Base-by-base conservation (phyloP, 306 rosid genomes). In the Morella rubra region DNA sequence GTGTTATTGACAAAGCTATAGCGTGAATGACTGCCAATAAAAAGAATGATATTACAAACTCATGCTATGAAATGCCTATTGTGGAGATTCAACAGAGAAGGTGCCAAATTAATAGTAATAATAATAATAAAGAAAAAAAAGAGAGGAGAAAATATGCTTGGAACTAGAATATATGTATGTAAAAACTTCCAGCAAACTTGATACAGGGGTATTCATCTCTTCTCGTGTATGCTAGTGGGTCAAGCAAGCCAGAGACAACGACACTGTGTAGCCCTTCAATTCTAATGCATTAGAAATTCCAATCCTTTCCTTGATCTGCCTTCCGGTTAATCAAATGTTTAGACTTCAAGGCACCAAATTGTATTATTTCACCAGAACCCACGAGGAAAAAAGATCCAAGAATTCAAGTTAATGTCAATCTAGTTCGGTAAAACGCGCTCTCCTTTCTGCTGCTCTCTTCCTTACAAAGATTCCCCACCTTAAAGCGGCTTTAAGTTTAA, bases 391-490 rank as follows among this genome's bases (percentile, higher is more conserved):
- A 18, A 42, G 71, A 40, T 75, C 41, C 62, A 78, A 82, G 81
- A 68, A 20, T 71, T 77, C 1, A 49, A 80, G 67, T 91, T 87
- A 91, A 60, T 91, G 67, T 91, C 88, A 91, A 60, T 91, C 87
- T 82, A 93, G 75, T 79, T 91, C 96, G 15, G 93, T 87, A 65
- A 93, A 89, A 75, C 82, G 98, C 41, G 98, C 98, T 87, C 98
- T 85, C 74, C 95, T 89, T 82, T 87, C 87, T 66, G 96, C 94
- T 72, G 93, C 93, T 81, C 44, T 90, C 81, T 87, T 90, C 76
- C 93, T 89, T 44, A 91, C 79, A 62, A 93, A 90, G 45, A 93
- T 91, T 15, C 98, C 98, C 98, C 98, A 93, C 69, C 98, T 89
- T 67, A 93, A 85, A 40, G 96, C 98, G 5, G 96, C 98, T 85